These are phyloP conservation scores for Pyrus communis DNA, from an alignment of 306 rosid genomes.

Conservation along the genomic window DNA sequence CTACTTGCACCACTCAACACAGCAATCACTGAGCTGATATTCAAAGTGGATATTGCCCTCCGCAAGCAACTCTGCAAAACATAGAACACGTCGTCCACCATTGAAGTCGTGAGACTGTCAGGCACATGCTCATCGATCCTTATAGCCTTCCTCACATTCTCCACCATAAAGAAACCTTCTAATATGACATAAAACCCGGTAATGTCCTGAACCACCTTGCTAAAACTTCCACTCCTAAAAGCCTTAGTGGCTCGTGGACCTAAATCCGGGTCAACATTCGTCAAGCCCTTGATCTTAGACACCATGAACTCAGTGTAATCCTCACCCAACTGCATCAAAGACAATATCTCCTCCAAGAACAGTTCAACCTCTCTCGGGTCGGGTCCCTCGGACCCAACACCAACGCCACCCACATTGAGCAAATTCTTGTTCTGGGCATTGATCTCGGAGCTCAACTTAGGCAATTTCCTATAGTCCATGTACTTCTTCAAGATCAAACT, in stretches of 20 bases:
- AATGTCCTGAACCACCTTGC: slow-evolving; percentile 77
- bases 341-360: slow-evolving; percentile 79
- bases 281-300: slow-evolving; percentile 69
- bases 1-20: slow-evolving; percentile 84
- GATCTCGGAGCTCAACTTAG: slow-evolving; percentile 66
- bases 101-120: slow-evolving; percentile 87
- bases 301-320: slow-evolving; percentile 87
- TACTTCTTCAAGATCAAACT: slow-evolving; percentile 77
- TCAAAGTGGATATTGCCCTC: slow-evolving; percentile 81
- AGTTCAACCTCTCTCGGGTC: slow-evolving; percentile 83
- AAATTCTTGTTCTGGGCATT: slow-evolving; percentile 72
- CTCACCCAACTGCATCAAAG: slow-evolving; percentile 85
- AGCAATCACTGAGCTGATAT: slow-evolving; percentile 83
- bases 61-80: slow-evolving; percentile 86
- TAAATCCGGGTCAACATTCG: slow-evolving; percentile 78
- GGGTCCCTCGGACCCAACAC: slow-evolving; percentile 68
- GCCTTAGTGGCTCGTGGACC: slow-evolving; percentile 86
- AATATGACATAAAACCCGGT: slow-evolving; percentile 85
- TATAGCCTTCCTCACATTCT: slow-evolving; percentile 88
- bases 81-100: slow-evolving; percentile 96
- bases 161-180: slow-evolving; percentile 97
- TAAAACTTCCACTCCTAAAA: slow-evolving; percentile 78
- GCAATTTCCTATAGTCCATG: slow-evolving; percentile 79
- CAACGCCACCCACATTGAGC: slow-evolving; percentile 77
- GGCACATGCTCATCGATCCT: slow-evolving; percentile 77